Conservation (phyloP, 352 stramenopile genomes). For the Phytophthora multivora region DNA sequence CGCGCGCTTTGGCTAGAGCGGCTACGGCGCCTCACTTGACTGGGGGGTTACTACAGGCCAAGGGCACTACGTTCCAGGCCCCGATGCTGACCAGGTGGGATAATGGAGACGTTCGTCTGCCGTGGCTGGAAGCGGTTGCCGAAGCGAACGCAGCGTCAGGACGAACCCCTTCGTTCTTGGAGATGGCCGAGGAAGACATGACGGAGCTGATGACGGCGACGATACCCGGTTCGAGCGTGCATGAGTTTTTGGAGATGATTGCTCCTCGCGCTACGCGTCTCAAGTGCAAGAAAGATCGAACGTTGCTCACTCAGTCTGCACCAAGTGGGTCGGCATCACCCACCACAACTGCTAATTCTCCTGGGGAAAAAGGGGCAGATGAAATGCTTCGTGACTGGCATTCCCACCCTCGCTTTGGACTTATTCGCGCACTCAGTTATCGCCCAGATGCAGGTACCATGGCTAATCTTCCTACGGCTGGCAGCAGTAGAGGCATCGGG, state of each 20-base stretch:
- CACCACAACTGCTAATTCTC: neutral
- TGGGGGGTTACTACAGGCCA: conserved; percentile 5
- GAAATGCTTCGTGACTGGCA: conserved; percentile 56
- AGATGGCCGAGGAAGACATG: conserved; percentile 53
- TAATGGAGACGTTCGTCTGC: conserved; percentile 38
- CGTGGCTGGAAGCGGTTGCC: conserved; percentile 50
- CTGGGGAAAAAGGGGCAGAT: conserved; percentile 6
- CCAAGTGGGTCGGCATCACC: conserved; percentile 13
- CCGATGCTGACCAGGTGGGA: conserved; percentile 48
- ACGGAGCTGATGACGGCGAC: conserved; percentile 56
- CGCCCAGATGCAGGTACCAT: conserved; percentile 26
- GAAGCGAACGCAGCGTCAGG: conserved; percentile 14
- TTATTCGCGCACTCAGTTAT: conserved; percentile 58
- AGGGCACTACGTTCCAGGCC: conserved; percentile 42
- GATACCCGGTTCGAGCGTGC: conserved; percentile 42
- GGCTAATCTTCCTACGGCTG: conserved; percentile 1
- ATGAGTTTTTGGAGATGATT: conserved; percentile 53
- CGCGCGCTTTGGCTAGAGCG: conserved; percentile 18
- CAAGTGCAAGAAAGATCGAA: conserved; percentile 20
- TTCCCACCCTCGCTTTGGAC: conserved; percentile 53
- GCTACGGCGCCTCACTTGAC: conserved; percentile 28
- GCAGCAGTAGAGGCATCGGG: conserved; percentile 7
- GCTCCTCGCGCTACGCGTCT: conserved; percentile 40
- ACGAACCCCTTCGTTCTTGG: conserved; percentile 41
- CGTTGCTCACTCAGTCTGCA: conserved; percentile 14